Evolutionary conservation across 148 eudicot species (phyloP), one percentile per base, ranked within the genome.

Genomic region (Amaranthus cruentus): DNA sequence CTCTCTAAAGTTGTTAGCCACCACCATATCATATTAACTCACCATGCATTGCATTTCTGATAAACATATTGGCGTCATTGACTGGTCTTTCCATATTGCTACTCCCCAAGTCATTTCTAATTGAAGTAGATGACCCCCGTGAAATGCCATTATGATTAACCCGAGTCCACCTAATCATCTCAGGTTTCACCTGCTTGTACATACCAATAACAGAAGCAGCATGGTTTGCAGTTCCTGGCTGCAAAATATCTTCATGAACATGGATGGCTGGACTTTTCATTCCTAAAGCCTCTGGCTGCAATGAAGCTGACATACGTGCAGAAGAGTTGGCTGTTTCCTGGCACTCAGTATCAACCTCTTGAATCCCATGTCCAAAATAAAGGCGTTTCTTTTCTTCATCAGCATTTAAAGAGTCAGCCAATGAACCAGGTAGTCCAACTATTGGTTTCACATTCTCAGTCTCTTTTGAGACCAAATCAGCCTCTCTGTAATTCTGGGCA

Each of bases 111-210:
- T 85, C 88, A 69, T 77, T 83, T 28, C 71, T 78, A 75, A 69
- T 71, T 52, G 79, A 77, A 56, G 84, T 65, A 61, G 77, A 68
- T 38, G 84, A 78, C 62, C 70, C 77, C 66, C 79, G 82, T 42
- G 82, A 75, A 74, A 73, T 63, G 66, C 85, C 86, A 70, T 70
- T 80, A 55, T 75, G 75, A 74, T 68, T 76, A 62, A 81, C 86
- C 74, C 87, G 86, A 62, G 80, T 62, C 85, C 87, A 78, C 58
- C 85, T 71, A 72, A 70, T 72, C 78, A 78, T 72, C 67, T 91
- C 98, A 74, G 85, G 82, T 79, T 67, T 88, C 78, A 79, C 72
- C 79, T 79, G 84, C 83, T 76, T 84, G 79, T 65, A 76, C 76
- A 75, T 13, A 64, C 85, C 84, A 82, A 79, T 55, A 62, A 63